A percentile compares a stretch with the other conserved stretches of the same genome.
These are phyloP conservation scores for Aspergillus neoniger DNA, from an alignment of 2,329 filamentous ascomycete genomes.

Conservation along the genomic window DNA sequence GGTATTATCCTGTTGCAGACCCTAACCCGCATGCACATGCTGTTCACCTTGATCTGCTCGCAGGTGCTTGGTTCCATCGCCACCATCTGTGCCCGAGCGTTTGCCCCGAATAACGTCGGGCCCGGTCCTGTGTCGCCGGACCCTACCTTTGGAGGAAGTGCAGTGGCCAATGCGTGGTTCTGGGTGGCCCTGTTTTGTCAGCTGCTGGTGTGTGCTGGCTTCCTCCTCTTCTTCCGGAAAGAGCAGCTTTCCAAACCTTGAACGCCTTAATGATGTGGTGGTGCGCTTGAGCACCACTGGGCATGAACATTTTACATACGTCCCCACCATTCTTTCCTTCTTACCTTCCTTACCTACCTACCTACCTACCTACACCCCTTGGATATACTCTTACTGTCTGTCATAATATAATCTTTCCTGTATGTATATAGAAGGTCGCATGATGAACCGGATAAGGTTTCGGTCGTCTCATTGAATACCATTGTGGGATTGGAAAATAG, in stretches of 20 bases:
- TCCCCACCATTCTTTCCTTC: neutral
- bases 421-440: neutral
- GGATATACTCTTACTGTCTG: neutral
- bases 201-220: conserved; percentile 53
- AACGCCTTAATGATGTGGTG: conserved; percentile 6
- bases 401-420: neutral
- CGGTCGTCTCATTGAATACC: too few species aligned
- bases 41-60: conserved; percentile 59
- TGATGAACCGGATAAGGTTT: neutral
- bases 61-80: conserved; percentile 63
- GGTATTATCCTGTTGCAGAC: conserved; percentile 68
- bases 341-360: too few species aligned
- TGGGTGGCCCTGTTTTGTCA: conserved; percentile 62
- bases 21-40: conserved; percentile 63
- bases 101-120: conserved; percentile 61
- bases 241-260: conserved; percentile 46
- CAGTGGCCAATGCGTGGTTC: conserved; percentile 56
- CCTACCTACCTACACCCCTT: neutral
- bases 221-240: conserved; percentile 45
- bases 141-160: conserved; percentile 51
- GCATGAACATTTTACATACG: neutral
- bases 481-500: too few species aligned
- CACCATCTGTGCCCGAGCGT: conserved; percentile 62
- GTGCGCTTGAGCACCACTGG: neutral
- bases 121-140: conserved; percentile 64